Evolutionary conservation across 2,329 filamentous ascomycete species (phyloP), one percentile per base, ranked within the genome.

Genomic region (Ustulina deusta): DNA sequence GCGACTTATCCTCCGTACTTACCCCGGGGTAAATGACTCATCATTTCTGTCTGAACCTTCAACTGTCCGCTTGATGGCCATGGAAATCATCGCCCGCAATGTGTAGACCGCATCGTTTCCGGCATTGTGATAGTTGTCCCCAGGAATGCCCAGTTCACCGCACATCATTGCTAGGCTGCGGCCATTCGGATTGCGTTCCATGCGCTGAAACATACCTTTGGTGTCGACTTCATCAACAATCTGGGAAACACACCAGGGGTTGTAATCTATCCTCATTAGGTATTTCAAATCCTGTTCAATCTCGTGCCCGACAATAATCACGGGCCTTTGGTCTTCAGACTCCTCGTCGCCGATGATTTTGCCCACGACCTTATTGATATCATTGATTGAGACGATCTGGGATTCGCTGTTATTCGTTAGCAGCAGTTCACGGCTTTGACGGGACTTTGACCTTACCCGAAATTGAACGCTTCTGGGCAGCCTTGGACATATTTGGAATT

Each of bases 31-130:
- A 27, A 46, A 59, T 51, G 48, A 20, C 3, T 55, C 40, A 9
- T 62, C 49, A 13, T 70, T 51, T n/a, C 49, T 68, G 6, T 59
- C 61, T 0, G 56, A 56, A 5, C 62, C 67, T 9, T 71, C 66
- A 9, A 65, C 55, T 55, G 68, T 76, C 69, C 68, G 70, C 79
- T 51, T 79, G 76, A 72, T 88, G 42, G 83, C 84, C 67, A 93
- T 86, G 5, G 82, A 87, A 6, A 97, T 78, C 84, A 96, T 87
- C 7, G 89, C 91, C 69, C 90, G 89, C 69, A 97, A 80, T 0
- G 93, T 95, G 77, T 91, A 96, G 1, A 89, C 86, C 0, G 94
- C 93, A 76, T 97, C 94, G 71, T 97, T 97, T 1, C 94, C 90
- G 0, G 90, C 94, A 75, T 97, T 97, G 79, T 97, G 94, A n/a